Percentiles rank a stretch among this genome's conserved stretches.
Conservation (phyloP, 495 filamentous ascomycete species). For the Acidomyces sp. region DNA sequence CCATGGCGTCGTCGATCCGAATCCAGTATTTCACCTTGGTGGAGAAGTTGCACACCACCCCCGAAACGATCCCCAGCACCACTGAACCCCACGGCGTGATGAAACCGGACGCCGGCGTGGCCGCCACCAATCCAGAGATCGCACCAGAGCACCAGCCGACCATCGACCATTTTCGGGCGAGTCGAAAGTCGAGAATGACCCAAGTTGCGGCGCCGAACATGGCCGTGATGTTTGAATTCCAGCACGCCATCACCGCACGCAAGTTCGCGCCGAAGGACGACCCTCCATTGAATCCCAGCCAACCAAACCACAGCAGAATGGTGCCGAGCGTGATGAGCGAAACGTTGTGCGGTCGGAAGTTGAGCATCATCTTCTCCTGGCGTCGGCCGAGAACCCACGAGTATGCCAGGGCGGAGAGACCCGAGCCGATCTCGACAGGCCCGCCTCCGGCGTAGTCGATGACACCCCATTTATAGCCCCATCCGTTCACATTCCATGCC, state of each 20-base stretch:
- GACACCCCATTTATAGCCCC: slow-evolving; percentile 84
- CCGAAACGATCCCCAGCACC: slow-evolving; percentile 70
- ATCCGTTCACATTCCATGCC: slow-evolving; percentile 90
- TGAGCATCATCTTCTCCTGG: slow-evolving; percentile 98
- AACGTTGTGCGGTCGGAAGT: slow-evolving; percentile 82
- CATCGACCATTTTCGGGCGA: slow-evolving; percentile 97
- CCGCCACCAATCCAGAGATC: slow-evolving; percentile 38
- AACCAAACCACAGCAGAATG: slow-evolving; percentile 93
- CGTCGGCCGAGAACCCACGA: slow-evolving; percentile 89
- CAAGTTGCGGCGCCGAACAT: slow-evolving; percentile 80
- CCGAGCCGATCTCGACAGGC: slow-evolving; percentile 94
- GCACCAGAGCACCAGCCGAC: slow-evolving; percentile 96
- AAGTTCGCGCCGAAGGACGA: slow-evolving; percentile 95
- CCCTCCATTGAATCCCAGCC: slow-evolving; percentile 97
- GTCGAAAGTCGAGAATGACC: slow-evolving; percentile 84
- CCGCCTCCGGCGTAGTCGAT: slow-evolving; percentile 95
- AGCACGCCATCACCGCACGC: slow-evolving; percentile 89
- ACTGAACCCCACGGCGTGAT: slow-evolving; percentile 85
- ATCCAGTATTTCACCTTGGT: slow-evolving; percentile 98
- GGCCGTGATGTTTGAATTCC: slow-evolving; percentile 89
- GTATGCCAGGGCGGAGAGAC: slow-evolving; percentile 84
- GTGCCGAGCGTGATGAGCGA: slow-evolving; percentile 94
- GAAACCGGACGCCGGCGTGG: slow-evolving; percentile 31
- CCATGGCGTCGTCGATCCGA: slow-evolving; percentile 89
- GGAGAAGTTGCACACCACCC: slow-evolving; percentile 78